Percentiles rank a stretch among this genome's conserved stretches.
Evolutionary conservation across 2,329 filamentous ascomycete species (phyloP).

Genomic region (Scolecobasidium constrictum): DNA sequence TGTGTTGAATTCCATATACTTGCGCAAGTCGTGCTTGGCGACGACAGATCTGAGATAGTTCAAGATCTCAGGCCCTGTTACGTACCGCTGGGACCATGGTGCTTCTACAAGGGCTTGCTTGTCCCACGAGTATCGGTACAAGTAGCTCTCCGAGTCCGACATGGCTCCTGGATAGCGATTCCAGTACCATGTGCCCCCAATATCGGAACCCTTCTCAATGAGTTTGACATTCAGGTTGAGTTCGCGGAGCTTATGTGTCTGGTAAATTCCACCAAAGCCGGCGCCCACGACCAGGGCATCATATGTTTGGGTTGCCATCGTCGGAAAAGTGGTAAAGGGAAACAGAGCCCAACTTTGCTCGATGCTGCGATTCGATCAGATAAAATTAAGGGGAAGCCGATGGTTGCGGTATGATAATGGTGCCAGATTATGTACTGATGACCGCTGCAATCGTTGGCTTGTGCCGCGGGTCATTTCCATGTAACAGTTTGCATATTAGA

Average conservation of each 20-base stretch:
- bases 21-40: slow-evolving; percentile 22
- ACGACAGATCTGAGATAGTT: slow-evolving; percentile 24
- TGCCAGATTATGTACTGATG: no score
- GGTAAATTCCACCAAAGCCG: slow-evolving; percentile 20
- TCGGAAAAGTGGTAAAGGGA: no score
- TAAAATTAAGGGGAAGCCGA: no score
- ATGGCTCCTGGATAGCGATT: slow-evolving; percentile 25
- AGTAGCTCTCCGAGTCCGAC: slow-evolving; percentile 7
- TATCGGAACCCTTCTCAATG: slow-evolving; percentile 35
- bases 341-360: no score
- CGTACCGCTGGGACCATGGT: slow-evolving; percentile 26
- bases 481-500: no score
- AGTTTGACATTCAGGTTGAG: slow-evolving; percentile 22
- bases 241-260: slow-evolving; percentile 18
- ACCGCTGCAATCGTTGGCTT: no score
- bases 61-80: slow-evolving; percentile 23
- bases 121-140: slow-evolving; percentile 21
- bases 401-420: no score
- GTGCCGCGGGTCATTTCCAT: no score
- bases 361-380: no score
- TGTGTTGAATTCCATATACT: slow-evolving; percentile 31
- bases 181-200: slow-evolving; percentile 41
- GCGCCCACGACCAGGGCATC: slow-evolving; percentile 19
- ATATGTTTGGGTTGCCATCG: not conserved
- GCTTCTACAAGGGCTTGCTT: slow-evolving; percentile 22